Evolutionary conservation across 2,329 filamentous ascomycete genomes (phyloP).

Genomic region (Fonsecaea nubica): DNA sequence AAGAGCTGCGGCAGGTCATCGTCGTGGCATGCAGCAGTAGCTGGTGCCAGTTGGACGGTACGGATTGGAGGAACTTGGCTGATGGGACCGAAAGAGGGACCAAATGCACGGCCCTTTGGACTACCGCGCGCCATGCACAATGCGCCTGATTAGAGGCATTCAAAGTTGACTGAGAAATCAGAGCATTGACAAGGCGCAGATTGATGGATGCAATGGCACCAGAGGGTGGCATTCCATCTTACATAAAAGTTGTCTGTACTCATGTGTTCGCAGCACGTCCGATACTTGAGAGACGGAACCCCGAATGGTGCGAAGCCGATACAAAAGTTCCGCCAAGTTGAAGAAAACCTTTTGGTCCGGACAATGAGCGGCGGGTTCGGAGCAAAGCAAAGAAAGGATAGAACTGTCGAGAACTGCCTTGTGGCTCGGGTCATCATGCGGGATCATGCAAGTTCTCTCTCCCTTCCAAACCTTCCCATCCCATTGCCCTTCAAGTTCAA

Average conservation of each 20-base stretch:
- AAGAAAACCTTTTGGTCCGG: conserved; percentile 18
- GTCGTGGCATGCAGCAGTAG: conserved; percentile 25
- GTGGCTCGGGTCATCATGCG: not conserved
- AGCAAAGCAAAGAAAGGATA: not conserved
- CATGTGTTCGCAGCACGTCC: conserved; percentile 18
- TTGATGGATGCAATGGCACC: not conserved
- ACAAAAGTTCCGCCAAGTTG: conserved; percentile 30
- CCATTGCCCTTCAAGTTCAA: not conserved
- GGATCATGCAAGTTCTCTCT: not conserved
- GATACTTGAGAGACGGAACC: not conserved
- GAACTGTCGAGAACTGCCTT: not conserved
- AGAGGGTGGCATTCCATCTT: not conserved
- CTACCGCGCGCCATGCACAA: not conserved
- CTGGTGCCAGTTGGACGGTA: conserved; percentile 19
- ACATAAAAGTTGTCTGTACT: not conserved
- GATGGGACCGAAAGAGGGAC: not conserved
- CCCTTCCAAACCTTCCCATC: not conserved
- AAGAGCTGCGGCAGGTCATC: conserved; percentile 14
- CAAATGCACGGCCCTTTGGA: conserved; percentile 21
- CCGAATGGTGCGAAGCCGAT: conserved; percentile 1
- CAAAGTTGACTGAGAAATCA: not conserved
- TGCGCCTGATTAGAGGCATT: not conserved
- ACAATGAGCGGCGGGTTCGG: conserved; percentile 5
- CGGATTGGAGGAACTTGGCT: conserved; percentile 1
- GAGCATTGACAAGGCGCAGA: conserved; percentile 1